Percentiles rank a stretch among this genome's conserved stretches.
These are phyloP conservation scores for Globisporangium echinulatum DNA, from an alignment of 352 stramenopile species.

Conservation along the genomic window DNA sequence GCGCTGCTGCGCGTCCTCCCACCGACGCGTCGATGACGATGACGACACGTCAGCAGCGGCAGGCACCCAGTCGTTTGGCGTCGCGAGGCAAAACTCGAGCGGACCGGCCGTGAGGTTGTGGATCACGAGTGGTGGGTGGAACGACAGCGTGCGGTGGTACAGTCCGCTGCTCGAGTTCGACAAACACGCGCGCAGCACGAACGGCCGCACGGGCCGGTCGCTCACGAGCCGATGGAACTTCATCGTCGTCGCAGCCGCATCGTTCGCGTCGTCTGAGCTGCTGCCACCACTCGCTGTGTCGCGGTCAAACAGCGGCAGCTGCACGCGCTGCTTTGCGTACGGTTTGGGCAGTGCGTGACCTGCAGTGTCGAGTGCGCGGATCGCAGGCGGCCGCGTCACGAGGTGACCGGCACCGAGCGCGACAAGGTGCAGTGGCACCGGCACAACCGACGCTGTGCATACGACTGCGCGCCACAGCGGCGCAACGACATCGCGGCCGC, in stretches of 20 bases:
- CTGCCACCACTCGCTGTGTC: slow-evolving; percentile 1
- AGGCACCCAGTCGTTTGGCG: slow-evolving; percentile 65
- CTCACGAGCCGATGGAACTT: slow-evolving; percentile 77
- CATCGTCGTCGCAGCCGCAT: slow-evolving; percentile 35
- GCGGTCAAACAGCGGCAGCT: slow-evolving; percentile 64
- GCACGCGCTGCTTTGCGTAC: slow-evolving; percentile 71
- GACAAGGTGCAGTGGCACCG: slow-evolving; percentile 68
- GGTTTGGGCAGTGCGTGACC: slow-evolving; percentile 36
- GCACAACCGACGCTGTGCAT: slow-evolving; percentile 47
- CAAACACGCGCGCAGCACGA: slow-evolving; percentile 69
- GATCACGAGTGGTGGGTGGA: slow-evolving; percentile 72
- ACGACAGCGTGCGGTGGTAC: slow-evolving; percentile 71
- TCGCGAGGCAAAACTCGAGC: slow-evolving; percentile 69
- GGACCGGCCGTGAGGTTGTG: slow-evolving; percentile 70
- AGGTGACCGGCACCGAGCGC: slow-evolving; percentile 65
- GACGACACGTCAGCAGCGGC: background rate
- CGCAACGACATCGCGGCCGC: slow-evolving; percentile 15
- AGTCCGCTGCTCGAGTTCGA: slow-evolving; percentile 45
- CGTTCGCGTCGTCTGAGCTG: slow-evolving; percentile 22
- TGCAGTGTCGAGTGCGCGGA: slow-evolving; percentile 23
- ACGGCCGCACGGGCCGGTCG: slow-evolving; percentile 70
- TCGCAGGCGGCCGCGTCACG: slow-evolving; percentile 64
- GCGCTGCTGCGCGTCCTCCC: slow-evolving; percentile 72
- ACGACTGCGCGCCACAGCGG: slow-evolving; percentile 68
- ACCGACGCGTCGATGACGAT: slow-evolving; percentile 31